phyloP scores from a whole-genome alignment of 139 green algal species.

The Chlamydomonas sphaeroides region DNA sequence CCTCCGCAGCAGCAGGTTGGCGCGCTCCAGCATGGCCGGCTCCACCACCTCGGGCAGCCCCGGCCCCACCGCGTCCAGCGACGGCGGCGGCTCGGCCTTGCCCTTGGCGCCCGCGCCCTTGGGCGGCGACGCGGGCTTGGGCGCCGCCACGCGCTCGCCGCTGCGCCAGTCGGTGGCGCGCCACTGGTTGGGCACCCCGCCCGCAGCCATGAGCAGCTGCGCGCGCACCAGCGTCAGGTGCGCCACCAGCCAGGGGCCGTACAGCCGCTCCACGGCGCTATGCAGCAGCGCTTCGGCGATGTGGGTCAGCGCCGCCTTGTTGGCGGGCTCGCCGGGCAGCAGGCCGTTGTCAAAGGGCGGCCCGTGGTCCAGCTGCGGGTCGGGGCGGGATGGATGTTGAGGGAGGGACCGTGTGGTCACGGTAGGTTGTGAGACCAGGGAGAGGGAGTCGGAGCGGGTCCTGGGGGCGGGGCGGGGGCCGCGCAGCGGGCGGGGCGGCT shows the following conservation, averaged over 20 bases:
- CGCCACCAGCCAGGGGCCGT: constrained; percentile 54
- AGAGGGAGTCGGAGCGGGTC: too few relatives aligned
- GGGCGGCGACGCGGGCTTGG: neutral
- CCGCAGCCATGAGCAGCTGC: constrained; percentile 33
- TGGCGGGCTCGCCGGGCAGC: constrained; percentile 40
- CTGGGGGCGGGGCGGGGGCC: too few relatives aligned
- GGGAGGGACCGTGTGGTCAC: too few relatives aligned
- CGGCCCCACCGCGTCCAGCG: neutral
- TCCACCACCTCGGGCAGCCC: constrained; percentile 48
- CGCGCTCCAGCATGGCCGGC: constrained; percentile 47
- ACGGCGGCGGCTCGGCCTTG: neutral
- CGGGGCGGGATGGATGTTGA: too few relatives aligned
- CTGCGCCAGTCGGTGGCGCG: constrained; percentile 9
- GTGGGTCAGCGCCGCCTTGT: constrained; percentile 31
- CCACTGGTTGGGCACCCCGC: constrained; percentile 54
- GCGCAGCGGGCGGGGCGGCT: neutral
- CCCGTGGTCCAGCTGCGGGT: neutral
- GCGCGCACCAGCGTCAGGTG: constrained; percentile 44
- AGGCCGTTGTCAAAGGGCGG: constrained; percentile 17
- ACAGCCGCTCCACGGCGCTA: constrained; percentile 46
- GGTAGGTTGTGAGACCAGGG: too few relatives aligned
- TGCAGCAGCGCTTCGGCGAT: constrained; percentile 19
- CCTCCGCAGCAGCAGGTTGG: constrained; percentile 38
- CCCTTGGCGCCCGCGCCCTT: neutral
- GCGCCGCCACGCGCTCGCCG: constrained; percentile 1